Conservation (phyloP, 208 protist genomes). For the Acanthamoeba polyphaga region DNA sequence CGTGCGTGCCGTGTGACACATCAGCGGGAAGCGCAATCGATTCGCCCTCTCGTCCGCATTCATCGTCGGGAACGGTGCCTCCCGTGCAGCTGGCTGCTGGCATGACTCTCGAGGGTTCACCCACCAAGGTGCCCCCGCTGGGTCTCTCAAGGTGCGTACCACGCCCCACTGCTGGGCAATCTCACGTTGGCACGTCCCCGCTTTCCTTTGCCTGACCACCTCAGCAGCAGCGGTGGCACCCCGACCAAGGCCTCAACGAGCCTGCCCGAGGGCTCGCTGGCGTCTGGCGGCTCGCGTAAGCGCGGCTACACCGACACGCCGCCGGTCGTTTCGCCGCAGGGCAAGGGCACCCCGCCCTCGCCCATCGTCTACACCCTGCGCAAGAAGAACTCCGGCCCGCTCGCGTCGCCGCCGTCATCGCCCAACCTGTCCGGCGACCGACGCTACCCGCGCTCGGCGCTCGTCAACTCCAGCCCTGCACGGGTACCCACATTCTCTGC, state of each 20-base stretch:
- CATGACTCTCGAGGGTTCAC: too few relatives aligned
- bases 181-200: too few relatives aligned
- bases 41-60: too few relatives aligned
- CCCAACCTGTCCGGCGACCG: neutral
- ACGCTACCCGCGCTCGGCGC: neutral
- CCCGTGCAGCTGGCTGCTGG: too few relatives aligned
- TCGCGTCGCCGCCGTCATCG: neutral
- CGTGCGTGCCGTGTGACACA: too few relatives aligned
- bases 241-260: neutral
- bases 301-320: neutral
- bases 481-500: neutral
- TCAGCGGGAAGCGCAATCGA: too few relatives aligned
- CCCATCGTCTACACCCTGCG: neutral
- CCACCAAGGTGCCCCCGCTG: too few relatives aligned
- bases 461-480: neutral
- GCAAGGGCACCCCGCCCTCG: neutral
- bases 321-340: neutral
- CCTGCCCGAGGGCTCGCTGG: neutral
- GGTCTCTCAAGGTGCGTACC: too few relatives aligned
- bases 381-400: neutral
- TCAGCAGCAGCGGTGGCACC: neutral
- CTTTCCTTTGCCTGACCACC: neutral
- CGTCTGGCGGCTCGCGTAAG: neutral
- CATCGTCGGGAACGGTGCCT: too few relatives aligned
- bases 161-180: too few relatives aligned